Evolutionary conservation across 345 rosid genomes (phyloP), one percentile per base, ranked within the genome.

Genomic region (Syzygium oleosum): DNA sequence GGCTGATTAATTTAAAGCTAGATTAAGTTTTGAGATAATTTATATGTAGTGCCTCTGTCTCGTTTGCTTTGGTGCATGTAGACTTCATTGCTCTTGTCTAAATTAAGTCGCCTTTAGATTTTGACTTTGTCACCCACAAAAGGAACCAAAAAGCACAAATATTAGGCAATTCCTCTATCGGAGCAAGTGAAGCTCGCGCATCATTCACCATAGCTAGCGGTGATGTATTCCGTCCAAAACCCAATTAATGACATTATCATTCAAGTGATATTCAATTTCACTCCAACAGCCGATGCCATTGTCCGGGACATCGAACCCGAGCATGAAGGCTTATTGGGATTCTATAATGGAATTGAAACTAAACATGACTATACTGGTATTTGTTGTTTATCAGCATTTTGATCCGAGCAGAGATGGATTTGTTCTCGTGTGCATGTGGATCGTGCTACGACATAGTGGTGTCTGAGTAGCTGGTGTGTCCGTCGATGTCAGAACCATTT

Each of bases 131-230:
- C 46, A 43, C 7, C 46, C 46, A 43, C 46, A 43, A 43, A 43
- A 43, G 46, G 46, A 43, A 43, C 46, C 46, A 43, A 43, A 85
- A 34, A 86, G 34, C 84, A 51, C 58, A 85, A 63, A 85, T 59
- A 84, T 88, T 27, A 91, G 85, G 84, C 90, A 89, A 63, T 91
- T 91, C 87, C 88, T 91, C 87, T 55, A 55, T 54, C 7, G 13
- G 17, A 53, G 22, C 51, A 55, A 55, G 58, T 55, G 58, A 55
- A 89, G 90, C 92, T 89, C 7, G 7, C 84, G 90, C 91, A 87
- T 91, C 91, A 38, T n/a, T 91, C 55, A 91, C 90, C 17, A 53
- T 91, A 63, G 87, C 91, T 77, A 85, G 84, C 6, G 91, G 91
- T 91, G 87, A 88, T 52, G 17, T 78, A 46, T 9, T 46, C 53